These are phyloP conservation scores for Fusarium proliferatum DNA, from an alignment of 2,329 filamentous ascomycete genomes.

Conservation along the genomic window DNA sequence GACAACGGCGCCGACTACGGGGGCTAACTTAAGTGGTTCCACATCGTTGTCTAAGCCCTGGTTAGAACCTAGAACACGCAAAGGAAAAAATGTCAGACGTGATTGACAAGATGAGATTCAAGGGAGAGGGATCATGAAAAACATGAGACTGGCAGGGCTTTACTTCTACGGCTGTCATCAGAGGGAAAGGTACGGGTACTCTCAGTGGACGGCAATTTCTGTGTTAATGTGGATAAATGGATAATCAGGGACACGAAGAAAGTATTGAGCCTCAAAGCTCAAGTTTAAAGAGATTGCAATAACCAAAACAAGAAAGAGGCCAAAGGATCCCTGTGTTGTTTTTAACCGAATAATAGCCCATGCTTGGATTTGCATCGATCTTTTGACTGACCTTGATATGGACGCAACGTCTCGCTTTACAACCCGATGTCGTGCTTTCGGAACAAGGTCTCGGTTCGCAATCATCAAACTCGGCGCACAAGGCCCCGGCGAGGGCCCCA, in stretches of 20 bases:
- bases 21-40: constrained; percentile 28
- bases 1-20: constrained; percentile 35
- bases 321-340: constrained; percentile 2
- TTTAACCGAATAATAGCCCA: background rate
- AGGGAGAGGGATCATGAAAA: constrained; percentile 7
- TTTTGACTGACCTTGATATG: background rate
- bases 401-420: constrained; percentile 2
- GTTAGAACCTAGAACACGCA: constrained; percentile 15
- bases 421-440: constrained; percentile 25
- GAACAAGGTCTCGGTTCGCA: constrained; percentile 12
- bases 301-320: constrained; percentile 12
- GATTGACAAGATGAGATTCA: constrained; percentile 28
- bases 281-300: constrained; percentile 16
- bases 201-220: constrained; percentile 18
- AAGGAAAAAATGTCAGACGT: constrained; percentile 28
- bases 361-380: background rate
- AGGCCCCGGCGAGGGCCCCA: constrained; percentile 27
- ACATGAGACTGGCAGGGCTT: background rate
- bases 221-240: constrained; percentile 8
- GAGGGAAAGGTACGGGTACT: constrained; percentile 9
- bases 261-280: background rate
- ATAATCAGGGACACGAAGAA: background rate
- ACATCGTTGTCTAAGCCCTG: constrained; percentile 20
- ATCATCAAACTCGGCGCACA: constrained; percentile 7
- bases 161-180: background rate